phyloP scores from a whole-genome alignment of 208 protist species.

The Kentomonas sorsogonicus region DNA sequence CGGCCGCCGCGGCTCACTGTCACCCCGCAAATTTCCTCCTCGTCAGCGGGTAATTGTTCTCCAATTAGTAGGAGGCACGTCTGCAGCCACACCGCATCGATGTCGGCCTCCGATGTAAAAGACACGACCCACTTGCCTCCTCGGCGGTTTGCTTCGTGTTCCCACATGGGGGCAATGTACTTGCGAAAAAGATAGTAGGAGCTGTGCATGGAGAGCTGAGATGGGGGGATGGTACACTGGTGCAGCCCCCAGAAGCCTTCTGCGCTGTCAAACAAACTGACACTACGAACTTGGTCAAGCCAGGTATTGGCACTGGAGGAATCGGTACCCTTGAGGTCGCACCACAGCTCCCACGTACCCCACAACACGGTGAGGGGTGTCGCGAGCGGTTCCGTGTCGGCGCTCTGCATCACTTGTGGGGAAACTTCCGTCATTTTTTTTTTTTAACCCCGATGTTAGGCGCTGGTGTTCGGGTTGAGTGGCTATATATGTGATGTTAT shows the following conservation, averaged over 20 bases:
- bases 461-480: no score
- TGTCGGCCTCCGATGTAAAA: constrained; percentile 28
- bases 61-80: constrained; percentile 75
- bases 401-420: constrained; percentile 8
- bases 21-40: constrained; percentile 84
- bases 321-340: constrained; percentile 32
- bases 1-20: constrained; percentile 41
- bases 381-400: constrained; percentile 16
- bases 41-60: constrained; percentile 66
- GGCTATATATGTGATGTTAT: no score
- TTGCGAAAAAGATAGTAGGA: constrained; percentile 88
- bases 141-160: constrained; percentile 84
- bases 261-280: constrained; percentile 84
- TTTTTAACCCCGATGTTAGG: no score
- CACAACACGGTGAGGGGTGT: constrained; percentile 65
- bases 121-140: constrained; percentile 82
- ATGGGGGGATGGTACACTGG: constrained; percentile 69
- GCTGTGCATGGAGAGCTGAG: constrained; percentile 57
- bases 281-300: constrained; percentile 73
- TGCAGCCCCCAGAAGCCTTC: constrained; percentile 85
- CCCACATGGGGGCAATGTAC: constrained; percentile 89
- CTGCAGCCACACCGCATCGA: constrained; percentile 76
- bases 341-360: constrained; percentile 91
- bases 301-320: constrained; percentile 38
- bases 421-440: constrained; percentile 10